Evolutionary conservation across 2,329 filamentous ascomycete species (phyloP), one percentile per base, ranked within the genome.

Genomic region (Xylariaceae sp.): DNA sequence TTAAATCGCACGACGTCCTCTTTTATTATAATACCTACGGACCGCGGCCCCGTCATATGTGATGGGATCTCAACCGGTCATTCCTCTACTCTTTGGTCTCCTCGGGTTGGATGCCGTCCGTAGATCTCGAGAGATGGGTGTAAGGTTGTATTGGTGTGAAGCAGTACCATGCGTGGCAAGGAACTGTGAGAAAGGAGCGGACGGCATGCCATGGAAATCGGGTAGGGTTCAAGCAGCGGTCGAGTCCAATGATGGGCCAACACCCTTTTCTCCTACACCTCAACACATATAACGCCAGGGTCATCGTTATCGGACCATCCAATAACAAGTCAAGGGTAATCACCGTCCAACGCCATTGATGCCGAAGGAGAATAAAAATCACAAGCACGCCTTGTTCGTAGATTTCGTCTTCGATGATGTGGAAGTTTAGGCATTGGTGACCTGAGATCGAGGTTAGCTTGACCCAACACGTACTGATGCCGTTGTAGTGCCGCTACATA

Each of bases 401-500:
- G 60, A 38, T 69, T 57, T 67, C 62, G 60, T 61, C 48, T 61
- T 61, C 59, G 62, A 60, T 56, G 56, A 38, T 49, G 34, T 28
- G 47, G 31, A 36, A 48, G 53, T 51, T 68, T 63, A 69, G 55
- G 66, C 66, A 50, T 69, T 69, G 60, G 66, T 69, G 54, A 69
- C 66, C 66, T 69, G 41, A 5, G 36, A 28, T 16, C 22, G 12
- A 36, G 22, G 50, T 57, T 45, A 58, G 53, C 19, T 52, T 48
- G 49, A 50, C 6, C 6, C 28, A 47, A 40, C 39, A 28, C 5
- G 3, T 17, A 6, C 11, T 1, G 34, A n/a, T 5, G 7, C 36
- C 6, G 43, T n/a, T 33, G 16, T 13, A 11, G 1, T 45, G 53
- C 42, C 9, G 10, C 33, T 39, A 75, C 82, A 60, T 81, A 96